phyloP scores from a whole-genome alignment of 208 protist species.

The Porcisia deanei region DNA sequence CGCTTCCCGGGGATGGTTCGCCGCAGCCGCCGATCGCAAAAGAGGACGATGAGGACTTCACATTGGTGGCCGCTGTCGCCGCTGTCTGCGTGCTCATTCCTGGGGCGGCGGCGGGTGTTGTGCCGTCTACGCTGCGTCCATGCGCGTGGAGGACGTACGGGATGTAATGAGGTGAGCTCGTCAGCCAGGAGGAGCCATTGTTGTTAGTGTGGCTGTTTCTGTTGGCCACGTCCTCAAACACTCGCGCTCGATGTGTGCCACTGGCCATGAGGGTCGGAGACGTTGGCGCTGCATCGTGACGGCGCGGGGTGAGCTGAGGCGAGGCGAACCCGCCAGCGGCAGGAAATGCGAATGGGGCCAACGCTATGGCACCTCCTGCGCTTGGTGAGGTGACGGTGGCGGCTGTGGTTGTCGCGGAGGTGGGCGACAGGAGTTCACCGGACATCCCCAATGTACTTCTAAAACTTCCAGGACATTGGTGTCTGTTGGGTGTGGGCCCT shows the following conservation, averaged over 20 bases:
- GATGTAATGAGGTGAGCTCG: slow-evolving; percentile 1
- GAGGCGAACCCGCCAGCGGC: not conserved
- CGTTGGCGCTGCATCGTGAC: not conserved
- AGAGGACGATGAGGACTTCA: slow-evolving; percentile 16
- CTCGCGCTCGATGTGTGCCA: not conserved
- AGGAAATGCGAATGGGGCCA: not conserved
- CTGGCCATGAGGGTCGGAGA: not conserved
- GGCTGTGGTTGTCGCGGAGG: not conserved
- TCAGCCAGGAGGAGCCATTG: not conserved
- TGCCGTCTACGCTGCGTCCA: slow-evolving; percentile 3
- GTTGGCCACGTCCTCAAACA: not conserved
- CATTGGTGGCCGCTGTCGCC: not conserved
- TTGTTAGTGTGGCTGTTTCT: slow-evolving; percentile 2
- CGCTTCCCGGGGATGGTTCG: slow-evolving; percentile 11
- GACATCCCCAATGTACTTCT: not conserved
- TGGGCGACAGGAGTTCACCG: not conserved
- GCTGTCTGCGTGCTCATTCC: not conserved
- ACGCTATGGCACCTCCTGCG: not conserved
- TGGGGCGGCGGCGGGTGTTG: not conserved
- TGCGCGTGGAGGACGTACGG: slow-evolving; percentile 9
- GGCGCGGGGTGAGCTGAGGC: slow-evolving; percentile 7
- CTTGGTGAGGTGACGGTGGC: not conserved
- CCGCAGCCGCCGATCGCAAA: slow-evolving; percentile 8
- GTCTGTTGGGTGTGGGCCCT: not conserved
- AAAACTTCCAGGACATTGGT: slow-evolving; percentile 4